Evolutionary conservation across 805 yeast species (phyloP), one percentile per base, ranked within the genome.

Genomic region (Ogataea pignaliae): DNA sequence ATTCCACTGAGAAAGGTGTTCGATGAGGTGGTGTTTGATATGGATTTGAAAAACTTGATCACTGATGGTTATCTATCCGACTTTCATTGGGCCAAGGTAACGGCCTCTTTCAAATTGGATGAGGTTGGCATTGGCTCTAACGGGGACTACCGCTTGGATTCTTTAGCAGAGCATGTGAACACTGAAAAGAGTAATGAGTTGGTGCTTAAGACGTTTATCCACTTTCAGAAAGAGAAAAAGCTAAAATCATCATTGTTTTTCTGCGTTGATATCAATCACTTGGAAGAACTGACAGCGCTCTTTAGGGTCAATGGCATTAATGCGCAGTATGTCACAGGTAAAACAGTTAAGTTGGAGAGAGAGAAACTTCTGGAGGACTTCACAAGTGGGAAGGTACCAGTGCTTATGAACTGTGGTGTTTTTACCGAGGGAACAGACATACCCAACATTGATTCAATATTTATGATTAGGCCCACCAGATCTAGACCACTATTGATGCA

Each of bases 341-440:
- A 68, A 12, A 86, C 96, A 1, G 69, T 69, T 5, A 63, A 67
- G 15, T 56, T 59, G 6, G 79, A 75, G 34, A 68, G 97, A 34
- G 72, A 66, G 13, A 55, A 61, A 2, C 69, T 79, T 0, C 63
- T 89, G 2, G 62, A 67, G 6, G 81, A 76, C 31, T 91, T 90
- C 58, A 74, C 71, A 47, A 53, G 64, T 0, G 89, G 93, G 0
- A 58, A 72, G 13, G 70, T 87, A 15, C 78, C 83, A 4, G 95
- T 91, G 0, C 64, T 90, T 29, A 75, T 93, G 66, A 91, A 91
- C 57, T 93, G 96, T 60, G 88, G 85, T 14, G 87, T 90, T 6
- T 83, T 91, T 54, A 90, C 96, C 0, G 98, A 90, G 61, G 98
- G 98, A 0, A 88, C 97, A 0, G 97, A 90, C 65, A 81, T 91